Conservation (phyloP, 2,329 filamentous ascomycete species). For the Ophiocordyceps camponoti-floridani region DNA sequence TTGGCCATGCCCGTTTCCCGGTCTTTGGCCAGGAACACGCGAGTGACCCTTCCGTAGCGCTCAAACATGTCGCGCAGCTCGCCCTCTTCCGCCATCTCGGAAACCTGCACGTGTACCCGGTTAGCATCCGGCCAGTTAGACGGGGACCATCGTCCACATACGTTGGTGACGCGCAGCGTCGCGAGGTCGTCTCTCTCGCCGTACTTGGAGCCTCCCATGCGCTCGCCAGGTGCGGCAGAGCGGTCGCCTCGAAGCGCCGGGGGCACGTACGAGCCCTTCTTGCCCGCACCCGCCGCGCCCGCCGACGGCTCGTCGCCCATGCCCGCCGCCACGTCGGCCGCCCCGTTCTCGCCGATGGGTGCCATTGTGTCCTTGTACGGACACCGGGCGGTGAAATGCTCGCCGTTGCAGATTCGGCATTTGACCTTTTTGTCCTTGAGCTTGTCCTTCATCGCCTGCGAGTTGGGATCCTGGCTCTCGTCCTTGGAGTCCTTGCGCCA, state of each 20-base stretch:
- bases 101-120: conserved; percentile 40
- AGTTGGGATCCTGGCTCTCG: conserved; percentile 56
- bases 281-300: conserved; percentile 37
- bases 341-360: conserved; percentile 47
- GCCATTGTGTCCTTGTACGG: conserved; percentile 99
- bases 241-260: conserved; percentile 69
- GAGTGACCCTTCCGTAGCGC: conserved; percentile 86
- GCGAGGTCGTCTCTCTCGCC: conserved; percentile 89
- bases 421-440: conserved; percentile 99
- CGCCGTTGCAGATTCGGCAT: conserved; percentile 95
- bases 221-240: conserved; percentile 48
- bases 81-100: conserved; percentile 89
- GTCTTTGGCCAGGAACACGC: conserved; percentile 96
- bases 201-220: conserved; percentile 69
- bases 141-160: conserved; percentile 29
- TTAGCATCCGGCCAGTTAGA: not conserved
- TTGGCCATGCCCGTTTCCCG: conserved; percentile 90
- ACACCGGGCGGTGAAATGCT: conserved; percentile 98
- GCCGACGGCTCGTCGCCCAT: conserved; percentile 29
- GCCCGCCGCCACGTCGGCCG: conserved; percentile 36
- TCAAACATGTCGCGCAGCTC: conserved; percentile 97
- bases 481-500: conserved; percentile 84
- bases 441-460: conserved; percentile 59
- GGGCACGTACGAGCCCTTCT: conserved; percentile 79
- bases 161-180: conserved; percentile 93